Percentiles rank a stretch among this genome's conserved stretches.
Evolutionary conservation across 225 moss, liverwort and hornwort genomes (phyloP).

Genomic region (Pseudisothecium myosuroides): DNA sequence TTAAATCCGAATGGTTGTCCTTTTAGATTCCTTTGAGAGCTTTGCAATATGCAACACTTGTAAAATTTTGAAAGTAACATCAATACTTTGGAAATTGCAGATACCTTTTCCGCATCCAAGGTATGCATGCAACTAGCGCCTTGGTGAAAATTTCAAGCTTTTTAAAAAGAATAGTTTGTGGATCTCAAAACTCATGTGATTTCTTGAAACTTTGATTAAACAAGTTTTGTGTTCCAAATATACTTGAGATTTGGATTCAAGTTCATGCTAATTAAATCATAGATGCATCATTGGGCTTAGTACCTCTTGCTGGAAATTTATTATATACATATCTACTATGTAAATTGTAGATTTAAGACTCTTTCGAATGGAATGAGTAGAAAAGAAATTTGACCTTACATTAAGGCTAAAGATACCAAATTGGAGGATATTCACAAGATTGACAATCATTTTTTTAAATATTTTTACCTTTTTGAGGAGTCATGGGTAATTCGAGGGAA

Average conservation of each 20-base stretch:
- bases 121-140: background rate
- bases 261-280: background rate
- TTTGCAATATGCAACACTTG: background rate
- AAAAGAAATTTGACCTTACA: no score
- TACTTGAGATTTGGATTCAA: background rate
- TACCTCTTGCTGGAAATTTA: background rate
- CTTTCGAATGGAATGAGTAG: background rate
- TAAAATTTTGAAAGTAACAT: background rate
- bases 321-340: no score
- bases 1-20: background rate
- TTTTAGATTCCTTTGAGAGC: background rate
- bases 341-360: background rate
- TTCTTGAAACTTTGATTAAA: background rate
- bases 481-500: no score
- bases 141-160: background rate
- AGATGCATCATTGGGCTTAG: background rate
- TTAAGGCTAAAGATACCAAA: no score
- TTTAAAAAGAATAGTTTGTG: background rate
- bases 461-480: background rate
- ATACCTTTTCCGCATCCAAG: background rate
- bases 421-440: no score
- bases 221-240: no score
- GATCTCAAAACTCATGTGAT: rapidly evolving
- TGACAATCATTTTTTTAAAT: background rate
- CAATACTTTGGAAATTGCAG: background rate